These are phyloP conservation scores for Ophiocordyceps polyrhachis-furcata DNA, from an alignment of 2,329 filamentous ascomycete genomes.

Conservation along the genomic window DNA sequence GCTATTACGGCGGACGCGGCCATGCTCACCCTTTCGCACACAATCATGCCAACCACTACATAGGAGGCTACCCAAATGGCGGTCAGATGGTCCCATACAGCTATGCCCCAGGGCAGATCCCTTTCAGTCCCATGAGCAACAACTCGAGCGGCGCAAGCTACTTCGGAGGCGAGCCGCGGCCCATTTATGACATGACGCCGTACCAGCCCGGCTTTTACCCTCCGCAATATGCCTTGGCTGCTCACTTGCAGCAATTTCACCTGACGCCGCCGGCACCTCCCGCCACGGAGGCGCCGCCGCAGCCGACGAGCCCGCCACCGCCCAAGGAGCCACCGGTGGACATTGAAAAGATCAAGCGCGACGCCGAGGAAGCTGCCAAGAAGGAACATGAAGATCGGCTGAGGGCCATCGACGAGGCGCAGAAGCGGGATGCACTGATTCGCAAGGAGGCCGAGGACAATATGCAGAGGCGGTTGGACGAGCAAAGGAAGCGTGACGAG, in stretches of 20 bases:
- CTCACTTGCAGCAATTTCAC: conserved; percentile 20
- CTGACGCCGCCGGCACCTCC: conserved; percentile 18
- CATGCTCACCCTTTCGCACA: conserved; percentile 23
- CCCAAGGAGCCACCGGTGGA: conserved; percentile 24
- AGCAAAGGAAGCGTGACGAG: conserved; percentile 22
- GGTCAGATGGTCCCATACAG: conserved; percentile 30
- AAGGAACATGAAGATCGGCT: conserved; percentile 25
- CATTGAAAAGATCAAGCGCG: conserved; percentile 40
- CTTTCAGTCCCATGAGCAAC: conserved; percentile 24
- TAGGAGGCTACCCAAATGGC: conserved; percentile 16
- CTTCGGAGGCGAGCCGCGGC: conserved; percentile 19
- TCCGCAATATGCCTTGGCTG: conserved; percentile 4
- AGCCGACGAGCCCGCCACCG: conserved; percentile 14
- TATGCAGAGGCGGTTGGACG: conserved; percentile 21
- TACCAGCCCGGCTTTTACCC: conserved; percentile 18
- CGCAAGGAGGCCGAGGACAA: conserved; percentile 27
- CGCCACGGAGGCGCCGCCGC: conserved; percentile 19
- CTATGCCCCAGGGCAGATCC: conserved; percentile 14
- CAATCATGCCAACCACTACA: conserved; percentile 27
- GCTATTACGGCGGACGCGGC: conserved; percentile 10
- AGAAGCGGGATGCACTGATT: conserved; percentile 24
- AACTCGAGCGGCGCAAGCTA: conserved; percentile 19
- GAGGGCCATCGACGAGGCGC: conserved; percentile 25
- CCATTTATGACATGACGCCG: conserved; percentile 31
- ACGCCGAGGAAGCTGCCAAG: conserved; percentile 36